These are phyloP conservation scores for Phytomonas sp. DNA, from an alignment of 208 protist species.

Conservation along the genomic window DNA sequence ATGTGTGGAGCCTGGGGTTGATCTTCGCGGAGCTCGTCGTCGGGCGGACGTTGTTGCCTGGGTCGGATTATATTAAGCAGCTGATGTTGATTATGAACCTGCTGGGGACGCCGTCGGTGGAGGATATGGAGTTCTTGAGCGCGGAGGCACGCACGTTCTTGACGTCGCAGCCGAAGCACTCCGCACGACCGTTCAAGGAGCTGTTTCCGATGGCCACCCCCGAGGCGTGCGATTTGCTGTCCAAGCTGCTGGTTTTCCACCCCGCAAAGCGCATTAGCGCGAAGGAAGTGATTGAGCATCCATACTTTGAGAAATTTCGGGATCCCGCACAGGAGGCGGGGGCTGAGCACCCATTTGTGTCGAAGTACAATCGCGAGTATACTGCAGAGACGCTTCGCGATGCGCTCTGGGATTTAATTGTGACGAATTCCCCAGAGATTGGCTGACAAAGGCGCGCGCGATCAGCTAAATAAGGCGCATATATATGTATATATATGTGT, in stretches of 20 bases:
- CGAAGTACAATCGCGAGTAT: constrained; percentile 57
- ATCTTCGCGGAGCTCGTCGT: constrained; percentile 98
- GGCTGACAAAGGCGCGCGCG: background rate
- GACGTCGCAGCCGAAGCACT: constrained; percentile 42
- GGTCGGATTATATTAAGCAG: constrained; percentile 78
- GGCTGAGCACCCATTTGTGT: constrained; percentile 61
- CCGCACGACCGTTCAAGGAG: constrained; percentile 44
- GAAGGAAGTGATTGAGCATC: constrained; percentile 91
- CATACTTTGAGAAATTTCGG: constrained; percentile 89
- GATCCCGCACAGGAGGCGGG: constrained; percentile 69
- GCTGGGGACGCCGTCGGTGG: constrained; percentile 54
- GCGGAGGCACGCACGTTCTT: constrained; percentile 69
- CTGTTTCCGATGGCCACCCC: constrained; percentile 90
- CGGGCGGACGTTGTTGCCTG: constrained; percentile 94
- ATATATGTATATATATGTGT: constrained; percentile 2
- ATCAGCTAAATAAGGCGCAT: background rate
- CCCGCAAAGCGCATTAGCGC: constrained; percentile 92
- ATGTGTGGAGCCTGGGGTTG: constrained; percentile 95
- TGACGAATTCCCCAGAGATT: constrained; percentile 23
- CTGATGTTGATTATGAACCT: constrained; percentile 80
- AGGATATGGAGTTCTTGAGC: constrained; percentile 86
- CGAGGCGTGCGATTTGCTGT: constrained; percentile 92
- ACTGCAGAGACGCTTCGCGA: constrained; percentile 61
- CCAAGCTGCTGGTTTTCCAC: constrained; percentile 94
- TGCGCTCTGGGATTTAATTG: constrained; percentile 69